phyloP scores from a whole-genome alignment of 1,139 yeast genomes.

The Pichia sp. region DNA sequence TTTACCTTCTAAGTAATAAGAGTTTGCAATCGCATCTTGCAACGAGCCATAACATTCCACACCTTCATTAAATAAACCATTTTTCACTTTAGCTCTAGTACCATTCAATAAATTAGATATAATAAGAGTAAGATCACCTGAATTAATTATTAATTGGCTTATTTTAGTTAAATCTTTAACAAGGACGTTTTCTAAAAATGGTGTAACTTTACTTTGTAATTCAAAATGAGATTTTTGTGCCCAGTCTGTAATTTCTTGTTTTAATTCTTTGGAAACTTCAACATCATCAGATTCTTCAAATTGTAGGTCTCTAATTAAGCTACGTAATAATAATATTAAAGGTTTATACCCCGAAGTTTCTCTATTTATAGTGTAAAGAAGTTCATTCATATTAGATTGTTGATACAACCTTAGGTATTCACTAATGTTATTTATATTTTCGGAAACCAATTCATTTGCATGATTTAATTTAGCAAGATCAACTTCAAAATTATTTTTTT shows the following conservation, averaged over 20 bases:
- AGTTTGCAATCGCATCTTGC: constrained; percentile 21
- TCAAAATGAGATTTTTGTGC: constrained; percentile 30
- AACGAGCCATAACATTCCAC: constrained; percentile 27
- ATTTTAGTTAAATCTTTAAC: constrained; percentile 24
- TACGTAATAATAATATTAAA: constrained; percentile 18
- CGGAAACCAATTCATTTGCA: constrained; percentile 25
- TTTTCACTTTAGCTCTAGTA: constrained; percentile 17
- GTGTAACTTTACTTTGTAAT: constrained; percentile 27
- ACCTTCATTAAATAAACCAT: constrained; percentile 20
- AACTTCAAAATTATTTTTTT: constrained; percentile 16
- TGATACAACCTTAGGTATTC: constrained; percentile 22
- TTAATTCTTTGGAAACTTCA: constrained; percentile 12
- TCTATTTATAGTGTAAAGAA: constrained; percentile 23
- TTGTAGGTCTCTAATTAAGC: constrained; percentile 23
- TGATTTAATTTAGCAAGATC: constrained; percentile 23
- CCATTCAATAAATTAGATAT: constrained; percentile 25
- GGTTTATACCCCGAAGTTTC: constrained; percentile 29
- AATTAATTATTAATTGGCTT: constrained; percentile 25
- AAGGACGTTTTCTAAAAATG: constrained; percentile 24
- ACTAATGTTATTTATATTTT: constrained; percentile 24
- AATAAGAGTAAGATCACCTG: constrained; percentile 28
- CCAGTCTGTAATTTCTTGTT: constrained; percentile 26
- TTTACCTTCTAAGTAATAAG: constrained; percentile 28
- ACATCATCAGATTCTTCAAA: constrained; percentile 6
- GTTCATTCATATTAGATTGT: constrained; percentile 24